Evolutionary conservation across 2,329 filamentous ascomycete genomes (phyloP), one percentile per base, ranked within the genome.

Genomic region (Sphaerulina musiva): DNA sequence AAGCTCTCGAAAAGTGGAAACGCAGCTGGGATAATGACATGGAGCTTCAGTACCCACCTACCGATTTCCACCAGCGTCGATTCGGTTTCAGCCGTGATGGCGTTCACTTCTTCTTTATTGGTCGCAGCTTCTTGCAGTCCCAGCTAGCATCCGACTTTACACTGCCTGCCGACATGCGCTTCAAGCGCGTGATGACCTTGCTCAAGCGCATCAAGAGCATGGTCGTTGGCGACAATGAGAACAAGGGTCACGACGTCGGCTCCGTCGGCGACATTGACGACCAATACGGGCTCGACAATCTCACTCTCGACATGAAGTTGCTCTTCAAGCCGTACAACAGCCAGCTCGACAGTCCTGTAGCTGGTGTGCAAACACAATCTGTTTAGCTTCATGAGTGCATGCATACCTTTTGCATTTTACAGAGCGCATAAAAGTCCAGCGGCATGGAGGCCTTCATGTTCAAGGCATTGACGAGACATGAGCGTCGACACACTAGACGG

Each of bases 91-190:
- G 82, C 51, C 74, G 84, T 47, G 85, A 89, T 62, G 85, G 80
- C 1, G 80, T 87, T 11, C 84, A 87, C 63, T 89, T 85, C 67
- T 89, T 84, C 72, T 89, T 82, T 77, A 75, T 89, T 41, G 85
- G 83, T 12, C 84, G 80, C 57, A 79, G 81, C 62, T 76, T 87
- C 64, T 71, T 88, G 51, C 80, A 82, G 65, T 80, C 80, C 56
- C 64, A 66, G 41, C 63, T 65, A 14, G 58, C 66, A 7, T 59
- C 60, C 17, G 79, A 84, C 64, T 75, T 81, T 63, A 76, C 78
- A 47, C 70, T 80, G 59, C 70, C 77, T 11, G 73, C 80, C 5
- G 82, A 86, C 62, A 70, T 76, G 55, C 77, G 82, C 11, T 81
- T 86, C 60, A 72, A 74, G 54, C 79, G 81, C 58, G 76, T 84